Evolutionary conservation across 2,329 filamentous ascomycete genomes (phyloP).

Genomic region (Alternaria novae-zelandiae): DNA sequence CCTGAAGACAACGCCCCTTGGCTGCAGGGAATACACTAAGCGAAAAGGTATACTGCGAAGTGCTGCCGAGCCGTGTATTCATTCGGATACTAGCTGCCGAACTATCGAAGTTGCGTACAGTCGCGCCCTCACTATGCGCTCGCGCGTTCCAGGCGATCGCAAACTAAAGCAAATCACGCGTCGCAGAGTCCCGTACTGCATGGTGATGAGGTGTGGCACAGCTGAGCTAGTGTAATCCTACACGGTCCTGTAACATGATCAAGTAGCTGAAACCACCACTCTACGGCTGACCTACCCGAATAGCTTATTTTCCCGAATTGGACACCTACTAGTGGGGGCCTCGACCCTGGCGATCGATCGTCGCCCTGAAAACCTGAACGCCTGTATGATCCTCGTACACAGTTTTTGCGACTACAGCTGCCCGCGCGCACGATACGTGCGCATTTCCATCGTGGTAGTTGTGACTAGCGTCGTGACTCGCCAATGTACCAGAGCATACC

Average conservation of each 20-base stretch:
- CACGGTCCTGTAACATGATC: slow-evolving; percentile 19
- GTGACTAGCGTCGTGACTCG: slow-evolving; percentile 13
- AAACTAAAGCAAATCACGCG: background rate
- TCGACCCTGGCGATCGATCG: slow-evolving; percentile 12
- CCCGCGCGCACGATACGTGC: background rate
- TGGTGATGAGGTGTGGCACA: slow-evolving; percentile 5
- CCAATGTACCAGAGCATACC: slow-evolving; percentile 35
- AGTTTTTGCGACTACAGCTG: slow-evolving; percentile 10
- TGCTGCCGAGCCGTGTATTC: slow-evolving; percentile 15
- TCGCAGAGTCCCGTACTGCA: background rate
- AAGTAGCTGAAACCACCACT: slow-evolving; percentile 20
- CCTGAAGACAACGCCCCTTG: slow-evolving; percentile 15
- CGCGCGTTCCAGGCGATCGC: slow-evolving; percentile 1
- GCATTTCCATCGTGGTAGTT: background rate
- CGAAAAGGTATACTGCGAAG: slow-evolving; percentile 12
- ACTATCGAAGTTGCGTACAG: slow-evolving; percentile 8
- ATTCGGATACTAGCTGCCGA: slow-evolving; percentile 13
- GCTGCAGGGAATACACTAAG: slow-evolving; percentile 12
- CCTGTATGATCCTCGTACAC: slow-evolving; percentile 18
- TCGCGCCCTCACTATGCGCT: slow-evolving; percentile 1
- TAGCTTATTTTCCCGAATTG: slow-evolving; percentile 9
- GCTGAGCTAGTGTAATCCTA: slow-evolving; percentile 20
- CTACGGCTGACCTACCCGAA: slow-evolving; percentile 22
- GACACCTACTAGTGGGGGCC: slow-evolving; percentile 5
- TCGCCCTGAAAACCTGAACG: slow-evolving; percentile 2